Conservation (phyloP, 345 rosid genomes). For the Fremontodendron californicum region DNA sequence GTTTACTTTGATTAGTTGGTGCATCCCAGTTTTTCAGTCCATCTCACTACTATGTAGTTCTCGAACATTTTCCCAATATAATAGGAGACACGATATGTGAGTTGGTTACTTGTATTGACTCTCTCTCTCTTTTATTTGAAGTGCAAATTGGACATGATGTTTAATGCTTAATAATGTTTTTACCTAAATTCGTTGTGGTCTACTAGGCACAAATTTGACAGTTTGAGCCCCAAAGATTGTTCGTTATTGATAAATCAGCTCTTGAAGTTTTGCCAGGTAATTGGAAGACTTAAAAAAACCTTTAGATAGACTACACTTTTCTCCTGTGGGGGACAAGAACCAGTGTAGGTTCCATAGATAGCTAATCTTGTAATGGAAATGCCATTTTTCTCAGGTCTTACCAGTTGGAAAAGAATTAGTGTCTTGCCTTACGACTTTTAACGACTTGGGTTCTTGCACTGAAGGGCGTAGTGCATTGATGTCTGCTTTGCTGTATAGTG, state of each 20-base stretch:
- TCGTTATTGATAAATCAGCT: constrained; percentile 47
- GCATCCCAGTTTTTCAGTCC: constrained; percentile 68
- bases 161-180: constrained; percentile 3
- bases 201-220: constrained; percentile 40
- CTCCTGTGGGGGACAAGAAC: neutral
- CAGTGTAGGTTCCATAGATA: neutral
- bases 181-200: constrained; percentile 11
- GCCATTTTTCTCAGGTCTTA: constrained; percentile 51
- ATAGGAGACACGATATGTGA: constrained; percentile 51
- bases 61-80: constrained; percentile 31
- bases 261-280: constrained; percentile 80
- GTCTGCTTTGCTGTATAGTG: constrained; percentile 31
- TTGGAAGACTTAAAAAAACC: neutral
- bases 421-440: constrained; percentile 62
- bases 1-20: constrained; percentile 53
- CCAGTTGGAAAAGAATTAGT: constrained; percentile 84
- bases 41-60: constrained; percentile 59
- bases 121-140: neutral
- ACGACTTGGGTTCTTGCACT: constrained; percentile 59
- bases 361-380: constrained; percentile 10
- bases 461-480: constrained; percentile 62
- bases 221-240: constrained; percentile 63
- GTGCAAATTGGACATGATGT: neutral
- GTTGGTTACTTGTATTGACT: constrained; percentile 34
- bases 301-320: neutral